Conservation (phyloP, 176 grass and related monocot genomes). For the Bromus sterilis region DNA sequence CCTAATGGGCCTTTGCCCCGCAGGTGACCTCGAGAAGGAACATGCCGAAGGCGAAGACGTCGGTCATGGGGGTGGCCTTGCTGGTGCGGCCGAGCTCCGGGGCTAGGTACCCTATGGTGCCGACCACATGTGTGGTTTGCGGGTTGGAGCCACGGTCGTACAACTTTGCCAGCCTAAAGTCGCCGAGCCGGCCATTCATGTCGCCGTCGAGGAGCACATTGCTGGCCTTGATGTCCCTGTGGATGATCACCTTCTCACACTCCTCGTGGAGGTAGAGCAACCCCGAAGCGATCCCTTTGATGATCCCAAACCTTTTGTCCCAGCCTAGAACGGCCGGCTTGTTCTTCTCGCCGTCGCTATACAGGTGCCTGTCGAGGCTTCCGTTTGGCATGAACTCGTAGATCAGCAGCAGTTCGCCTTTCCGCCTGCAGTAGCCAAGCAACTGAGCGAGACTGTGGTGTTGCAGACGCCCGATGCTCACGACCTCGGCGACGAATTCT, state of each 20-base stretch:
- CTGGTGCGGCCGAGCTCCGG: background rate
- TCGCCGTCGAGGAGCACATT: background rate
- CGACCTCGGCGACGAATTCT: background rate
- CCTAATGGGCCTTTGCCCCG: background rate
- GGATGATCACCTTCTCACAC: background rate
- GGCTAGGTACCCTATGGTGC: background rate
- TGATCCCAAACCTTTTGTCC: background rate
- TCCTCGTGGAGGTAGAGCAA: slow-evolving; percentile 2
- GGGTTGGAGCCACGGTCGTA: background rate
- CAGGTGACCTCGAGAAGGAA: background rate
- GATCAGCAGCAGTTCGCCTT: background rate
- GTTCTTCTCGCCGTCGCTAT: background rate
- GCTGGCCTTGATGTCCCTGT: background rate
- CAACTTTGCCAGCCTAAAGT: background rate
- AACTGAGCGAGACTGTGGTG: background rate
- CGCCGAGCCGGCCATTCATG: background rate
- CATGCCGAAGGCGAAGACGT: background rate
- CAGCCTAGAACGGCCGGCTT: background rate
- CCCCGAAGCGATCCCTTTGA: background rate
- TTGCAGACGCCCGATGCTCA: background rate
- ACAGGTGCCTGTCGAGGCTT: background rate
- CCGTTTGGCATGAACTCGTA: background rate
- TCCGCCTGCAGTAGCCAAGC: background rate
- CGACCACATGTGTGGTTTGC: background rate
- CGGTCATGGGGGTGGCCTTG: background rate